Evolutionary conservation across 2,329 filamentous ascomycete genomes (phyloP), one percentile per base, ranked within the genome.

Genomic region (Penicillium vulpinum): DNA sequence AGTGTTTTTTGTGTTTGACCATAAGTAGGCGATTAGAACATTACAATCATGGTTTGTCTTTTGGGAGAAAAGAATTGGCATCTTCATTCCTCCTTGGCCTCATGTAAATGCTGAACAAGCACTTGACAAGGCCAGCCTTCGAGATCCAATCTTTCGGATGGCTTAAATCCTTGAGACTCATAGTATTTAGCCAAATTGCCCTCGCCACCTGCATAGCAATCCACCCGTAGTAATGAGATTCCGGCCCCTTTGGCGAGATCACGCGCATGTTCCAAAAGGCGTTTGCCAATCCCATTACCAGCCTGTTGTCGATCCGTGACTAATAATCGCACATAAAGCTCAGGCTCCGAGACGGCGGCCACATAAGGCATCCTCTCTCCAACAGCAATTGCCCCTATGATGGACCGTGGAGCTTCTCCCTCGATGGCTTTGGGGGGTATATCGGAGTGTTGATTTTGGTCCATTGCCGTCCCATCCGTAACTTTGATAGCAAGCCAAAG

Each of bases 131-230:
- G 54, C 54, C 54, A 56, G 1, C 1, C 49, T 56, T 48, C 26
- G 3, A 47, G 3, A 5, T 9, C 31, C 41, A 56, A 36, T 0
- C 1, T 35, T 31, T 53, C 41, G n/a, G 18, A 50, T 16, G 40
- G 29, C 48, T 54, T 33, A 52, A 60, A 61, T 18, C 59, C 59
- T n/a, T 61, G 59, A 36, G 57, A 57, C 53, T 60, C 59, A 46
- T 61, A 61, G 31, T 61, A 61, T 44, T 24, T 44, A 4, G 60
- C n/a, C 49, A 61, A 51, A 26, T 52, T 60, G n/a, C 53, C 53
- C 6, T 61, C 59, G 2, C 36, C 49, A 36, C 59, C 59, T 40
- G 53, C 59, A 57, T 61, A 61, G 50, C 57, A 61, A 51, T 61
- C 59, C 26, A 61, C 53, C 39, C 59, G 52, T 22, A 61, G 43